phyloP scores from a whole-genome alignment of 129 eudicot species.

The Tagetes erecta region DNA sequence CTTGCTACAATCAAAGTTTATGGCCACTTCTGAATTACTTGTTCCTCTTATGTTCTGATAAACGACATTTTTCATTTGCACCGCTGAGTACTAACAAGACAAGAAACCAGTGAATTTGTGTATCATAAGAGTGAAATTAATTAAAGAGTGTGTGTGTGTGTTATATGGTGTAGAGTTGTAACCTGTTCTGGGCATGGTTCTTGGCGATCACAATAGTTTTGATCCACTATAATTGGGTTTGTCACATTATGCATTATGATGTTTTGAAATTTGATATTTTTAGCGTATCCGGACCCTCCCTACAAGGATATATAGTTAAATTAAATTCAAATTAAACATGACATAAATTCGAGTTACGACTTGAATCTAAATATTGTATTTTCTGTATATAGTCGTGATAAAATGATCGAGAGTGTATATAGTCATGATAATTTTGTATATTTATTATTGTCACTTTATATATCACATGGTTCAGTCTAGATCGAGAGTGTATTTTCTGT shows the following conservation, averaged over 20 bases:
- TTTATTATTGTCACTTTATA: too few relatives aligned
- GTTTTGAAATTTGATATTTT: constrained; percentile 63
- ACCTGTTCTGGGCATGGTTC: constrained; percentile 65
- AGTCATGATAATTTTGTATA: too few relatives aligned
- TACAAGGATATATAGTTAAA: constrained; percentile 12
- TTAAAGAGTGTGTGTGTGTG: background rate
- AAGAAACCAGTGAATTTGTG: background rate
- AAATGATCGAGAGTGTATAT: too few relatives aligned
- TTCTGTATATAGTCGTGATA: too few relatives aligned
- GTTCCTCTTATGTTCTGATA: constrained; percentile 71
- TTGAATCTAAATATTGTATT: too few relatives aligned
- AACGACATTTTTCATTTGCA: constrained; percentile 56
- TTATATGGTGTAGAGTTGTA: background rate
- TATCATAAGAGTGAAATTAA: background rate
- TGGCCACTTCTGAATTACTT: constrained; percentile 62
- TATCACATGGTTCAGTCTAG: too few relatives aligned
- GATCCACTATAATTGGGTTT: constrained; percentile 81
- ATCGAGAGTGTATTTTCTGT: too few relatives aligned
- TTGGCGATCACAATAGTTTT: constrained; percentile 69
- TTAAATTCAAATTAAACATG: too few relatives aligned
- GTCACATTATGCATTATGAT: constrained; percentile 65
- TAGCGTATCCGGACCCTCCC: constrained; percentile 88
- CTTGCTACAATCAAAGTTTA: constrained; percentile 70
- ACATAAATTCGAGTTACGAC: too few relatives aligned
- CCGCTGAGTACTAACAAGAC: constrained; percentile 53